These are phyloP conservation scores for Agrocybe praecox DNA, from an alignment of 768 basidiomycete genomes.

Conservation along the genomic window DNA sequence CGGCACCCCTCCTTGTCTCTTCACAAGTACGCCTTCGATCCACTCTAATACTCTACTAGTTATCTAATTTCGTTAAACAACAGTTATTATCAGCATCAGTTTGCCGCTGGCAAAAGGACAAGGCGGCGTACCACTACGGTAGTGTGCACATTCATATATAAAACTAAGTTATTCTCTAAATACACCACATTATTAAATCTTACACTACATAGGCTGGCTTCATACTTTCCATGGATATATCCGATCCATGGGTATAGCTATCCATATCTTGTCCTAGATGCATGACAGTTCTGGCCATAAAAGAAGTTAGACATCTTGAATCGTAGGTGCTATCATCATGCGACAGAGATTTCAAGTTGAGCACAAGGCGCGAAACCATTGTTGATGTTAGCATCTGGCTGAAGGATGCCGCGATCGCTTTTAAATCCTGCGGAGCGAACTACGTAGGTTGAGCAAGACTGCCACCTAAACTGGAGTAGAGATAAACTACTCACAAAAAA, in stretches of 20 bases:
- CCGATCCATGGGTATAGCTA: neutral
- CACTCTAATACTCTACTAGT: no score
- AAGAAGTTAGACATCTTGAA: neutral
- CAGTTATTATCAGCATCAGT: no score
- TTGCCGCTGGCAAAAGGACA: no score
- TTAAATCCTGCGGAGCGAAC: neutral
- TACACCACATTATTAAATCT: no score
- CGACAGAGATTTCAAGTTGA: neutral
- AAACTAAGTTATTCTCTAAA: no score
- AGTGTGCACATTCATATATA: no score
- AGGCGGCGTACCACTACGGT: no score
- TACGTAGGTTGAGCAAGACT: constrained; percentile 2
- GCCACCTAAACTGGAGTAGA: no score
- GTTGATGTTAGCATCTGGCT: neutral
- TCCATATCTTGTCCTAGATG: neutral
- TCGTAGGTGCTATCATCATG: neutral
- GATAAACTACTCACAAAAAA: neutral
- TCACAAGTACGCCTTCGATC: no score
- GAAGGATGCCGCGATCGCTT: neutral
- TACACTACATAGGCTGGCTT: no score
- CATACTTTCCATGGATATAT: neutral
- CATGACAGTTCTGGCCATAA: neutral
- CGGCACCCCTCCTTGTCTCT: constrained; percentile 29
- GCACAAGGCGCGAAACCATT: neutral
- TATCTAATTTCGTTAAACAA: no score